Conservation (phyloP, 2,329 filamentous ascomycete genomes). For the Didymella sp. region DNA sequence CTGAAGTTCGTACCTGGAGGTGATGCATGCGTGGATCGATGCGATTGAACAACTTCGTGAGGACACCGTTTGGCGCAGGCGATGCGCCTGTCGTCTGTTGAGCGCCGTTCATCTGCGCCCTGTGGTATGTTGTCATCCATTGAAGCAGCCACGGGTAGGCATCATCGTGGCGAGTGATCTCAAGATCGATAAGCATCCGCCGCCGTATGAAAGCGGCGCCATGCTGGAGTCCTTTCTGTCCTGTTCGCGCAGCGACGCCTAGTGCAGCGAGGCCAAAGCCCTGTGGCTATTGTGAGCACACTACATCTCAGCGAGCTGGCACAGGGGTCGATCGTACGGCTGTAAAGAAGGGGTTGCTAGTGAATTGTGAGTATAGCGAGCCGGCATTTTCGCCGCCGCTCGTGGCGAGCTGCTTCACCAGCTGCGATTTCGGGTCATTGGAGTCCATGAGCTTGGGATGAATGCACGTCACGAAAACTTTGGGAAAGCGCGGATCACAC, state of each 20-base stretch:
- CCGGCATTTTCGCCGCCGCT: constrained; percentile 44
- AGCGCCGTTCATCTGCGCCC: constrained; percentile 60
- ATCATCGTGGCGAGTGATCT: constrained; percentile 92
- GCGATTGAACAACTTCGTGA: constrained; percentile 63
- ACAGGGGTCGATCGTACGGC: constrained; percentile 60
- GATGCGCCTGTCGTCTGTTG: constrained; percentile 32
- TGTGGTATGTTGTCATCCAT: constrained; percentile 88
- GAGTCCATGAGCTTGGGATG: constrained; percentile 40
- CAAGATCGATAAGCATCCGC: constrained; percentile 90
- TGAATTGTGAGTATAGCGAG: constrained; percentile 55
- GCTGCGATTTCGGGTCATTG: constrained; percentile 48
- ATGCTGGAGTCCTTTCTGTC: constrained; percentile 76
- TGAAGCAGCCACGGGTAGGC: constrained; percentile 94
- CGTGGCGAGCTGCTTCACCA: constrained; percentile 47
- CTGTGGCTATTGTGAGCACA: constrained; percentile 50
- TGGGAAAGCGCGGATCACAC: constrained; percentile 24
- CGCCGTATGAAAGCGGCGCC: constrained; percentile 77
- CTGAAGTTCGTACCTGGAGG: constrained; percentile 69
- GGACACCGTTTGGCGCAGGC: constrained; percentile 45
- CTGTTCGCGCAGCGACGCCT: constrained; percentile 80
- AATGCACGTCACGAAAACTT: constrained; percentile 17
- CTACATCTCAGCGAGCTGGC: constrained; percentile 24
- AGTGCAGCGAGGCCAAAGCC: constrained; percentile 92
- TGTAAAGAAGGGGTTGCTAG: constrained; percentile 62
- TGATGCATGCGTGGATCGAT: constrained; percentile 68